Percentiles rank a stretch among this genome's conserved stretches.
Conservation (phyloP, 768 basidiomycete species). For the Hericium erinaceus region DNA sequence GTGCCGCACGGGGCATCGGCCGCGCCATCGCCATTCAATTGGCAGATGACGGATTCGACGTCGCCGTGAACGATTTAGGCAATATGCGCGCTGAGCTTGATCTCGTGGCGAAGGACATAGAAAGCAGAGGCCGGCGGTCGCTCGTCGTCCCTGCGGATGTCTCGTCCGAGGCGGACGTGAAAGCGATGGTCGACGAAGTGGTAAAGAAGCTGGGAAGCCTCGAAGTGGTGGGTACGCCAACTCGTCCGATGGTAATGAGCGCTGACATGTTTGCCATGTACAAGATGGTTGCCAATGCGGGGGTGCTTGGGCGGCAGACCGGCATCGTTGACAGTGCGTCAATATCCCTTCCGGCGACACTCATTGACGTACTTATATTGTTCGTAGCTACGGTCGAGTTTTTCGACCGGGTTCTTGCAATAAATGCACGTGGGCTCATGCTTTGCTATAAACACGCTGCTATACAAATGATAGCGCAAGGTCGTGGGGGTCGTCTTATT, state of each 20-base stretch:
- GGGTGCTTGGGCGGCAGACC: neutral
- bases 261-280: neutral
- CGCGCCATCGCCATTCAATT: conserved; percentile 37
- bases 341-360: too few species aligned
- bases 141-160: neutral
- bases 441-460: conserved; percentile 18
- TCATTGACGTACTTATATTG: neutral
- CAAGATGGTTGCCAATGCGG: neutral
- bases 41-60: conserved; percentile 36
- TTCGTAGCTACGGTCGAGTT: conserved; percentile 14
- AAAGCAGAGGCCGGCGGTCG: neutral
- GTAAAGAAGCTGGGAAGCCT: neutral
- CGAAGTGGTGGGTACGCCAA: neutral
- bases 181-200: neutral
- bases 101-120: neutral
- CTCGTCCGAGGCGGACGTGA: neutral
- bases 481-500: conserved; percentile 17
- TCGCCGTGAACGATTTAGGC: conserved; percentile 33
- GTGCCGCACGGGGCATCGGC: conserved; percentile 39
- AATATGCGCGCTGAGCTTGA: neutral
- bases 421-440: conserved; percentile 15
- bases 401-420: conserved; percentile 9
- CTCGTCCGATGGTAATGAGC: neutral
- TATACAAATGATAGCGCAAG: conserved; percentile 18
- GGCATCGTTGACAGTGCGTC: too few species aligned